Percentiles rank a stretch among this genome's conserved stretches.
Conservation (phyloP, 805 yeast species). For the Wickerhamomyces ciferrii region DNA sequence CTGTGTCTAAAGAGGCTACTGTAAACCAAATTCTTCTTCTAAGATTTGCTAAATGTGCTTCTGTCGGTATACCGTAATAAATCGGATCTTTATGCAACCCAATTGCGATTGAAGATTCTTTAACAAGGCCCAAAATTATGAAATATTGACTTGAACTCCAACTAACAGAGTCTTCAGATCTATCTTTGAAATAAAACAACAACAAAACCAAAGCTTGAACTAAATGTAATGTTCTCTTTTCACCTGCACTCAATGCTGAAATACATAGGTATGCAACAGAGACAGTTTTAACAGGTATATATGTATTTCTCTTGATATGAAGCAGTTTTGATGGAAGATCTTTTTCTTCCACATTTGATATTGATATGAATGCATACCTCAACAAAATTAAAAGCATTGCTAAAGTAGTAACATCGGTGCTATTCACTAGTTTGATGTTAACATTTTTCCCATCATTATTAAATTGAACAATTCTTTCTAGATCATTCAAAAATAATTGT, state of each 20-base stretch:
- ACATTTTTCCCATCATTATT: conserved; percentile 23
- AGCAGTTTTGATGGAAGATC: conserved; percentile 15
- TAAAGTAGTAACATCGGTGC: conserved; percentile 33
- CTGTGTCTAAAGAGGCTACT: not conserved
- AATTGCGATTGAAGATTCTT: not conserved
- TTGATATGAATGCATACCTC: conserved; percentile 34
- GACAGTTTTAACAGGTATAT: not conserved
- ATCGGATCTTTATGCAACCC: conserved; percentile 4
- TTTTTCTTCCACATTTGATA: conserved; percentile 12
- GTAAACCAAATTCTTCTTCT: conserved; percentile 1
- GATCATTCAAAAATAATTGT: conserved; percentile 20
- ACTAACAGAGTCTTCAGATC: conserved; percentile 38
- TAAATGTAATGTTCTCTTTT: conserved; percentile 28
- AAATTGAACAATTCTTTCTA: conserved; percentile 30
- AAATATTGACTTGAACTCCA: conserved; percentile 34
- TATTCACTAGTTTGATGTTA: conserved; percentile 24
- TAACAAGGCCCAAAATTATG: conserved; percentile 21
- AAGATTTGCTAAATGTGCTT: not conserved
- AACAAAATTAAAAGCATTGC: conserved; percentile 35
- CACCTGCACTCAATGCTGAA: not conserved
- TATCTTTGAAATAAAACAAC: conserved; percentile 29
- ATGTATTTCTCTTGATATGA: conserved; percentile 22
- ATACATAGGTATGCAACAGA: conserved; percentile 1
- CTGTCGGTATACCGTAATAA: not conserved
- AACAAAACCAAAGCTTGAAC: conserved; percentile 31